Evolutionary conservation across 768 basidiomycete genomes (phyloP), one percentile per base, ranked within the genome.

Genomic region (Mycena galericulata): DNA sequence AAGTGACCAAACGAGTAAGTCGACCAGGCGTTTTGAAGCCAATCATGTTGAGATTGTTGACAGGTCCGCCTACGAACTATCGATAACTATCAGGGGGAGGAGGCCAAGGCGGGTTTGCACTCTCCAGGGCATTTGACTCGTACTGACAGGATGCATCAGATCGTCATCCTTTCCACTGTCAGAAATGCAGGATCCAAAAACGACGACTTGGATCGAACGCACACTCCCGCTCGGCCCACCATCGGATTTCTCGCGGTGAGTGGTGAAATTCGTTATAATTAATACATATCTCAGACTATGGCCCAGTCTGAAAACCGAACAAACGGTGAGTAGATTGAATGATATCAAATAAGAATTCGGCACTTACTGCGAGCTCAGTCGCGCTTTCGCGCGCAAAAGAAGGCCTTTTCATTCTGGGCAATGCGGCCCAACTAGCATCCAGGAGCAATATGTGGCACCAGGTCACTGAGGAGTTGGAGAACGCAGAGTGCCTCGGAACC

Each of bases 21-120:
- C n/a, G 32, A 58, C 12, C 20, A 50, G 4, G 29, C 20, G 51
- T 5, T 22, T 15, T 53, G 41, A n/a, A 34, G 15, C 18, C 18
- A 46, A 45, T 46, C 7, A 40, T 41, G 5, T 26, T 43, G 30
- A 18, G 7, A 5, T 6, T 18, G 10, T 60, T 17, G 27, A 27
- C 53, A 92, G 91, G 86, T 93, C 45, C 84, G 87, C 10, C 80
- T 94, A 7, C 86, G 93, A 7, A 94, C 92, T 0, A 86, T 94
- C 2, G 92, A 95, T 68, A 93, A 90, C 55, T 94, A 88, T 74
- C 93, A 94, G 77, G 93, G 92, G 3, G 88, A 91, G 65, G 92
- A 92, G 79, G 89, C 86, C 2, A 87, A 84, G 74, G 88, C 87
- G 70, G 20, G 74, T 50, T n/a, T 15, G n/a, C n/a, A 63, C 40